A percentile compares a stretch with the other conserved stretches of the same genome.
phyloP scores from a whole-genome alignment of 2,329 filamentous ascomycete genomes.

The Verticillium isaacii region DNA sequence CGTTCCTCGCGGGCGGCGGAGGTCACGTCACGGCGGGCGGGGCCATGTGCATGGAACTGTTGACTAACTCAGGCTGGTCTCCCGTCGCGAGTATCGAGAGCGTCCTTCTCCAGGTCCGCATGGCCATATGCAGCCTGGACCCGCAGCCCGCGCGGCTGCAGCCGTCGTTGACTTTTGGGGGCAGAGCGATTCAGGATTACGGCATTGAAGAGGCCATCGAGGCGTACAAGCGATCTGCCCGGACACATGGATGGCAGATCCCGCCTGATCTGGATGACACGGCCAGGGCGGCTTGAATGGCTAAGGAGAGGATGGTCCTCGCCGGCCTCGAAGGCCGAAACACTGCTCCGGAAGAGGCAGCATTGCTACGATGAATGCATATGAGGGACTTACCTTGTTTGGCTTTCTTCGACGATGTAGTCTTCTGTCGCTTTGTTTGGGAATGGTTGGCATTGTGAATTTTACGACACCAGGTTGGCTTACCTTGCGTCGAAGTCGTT shows the following conservation, averaged over 20 bases:
- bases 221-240: conserved; percentile 55
- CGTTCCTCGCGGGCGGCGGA: conserved; percentile 68
- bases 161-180: background rate
- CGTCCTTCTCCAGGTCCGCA: conserved; percentile 73
- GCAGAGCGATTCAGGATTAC: conserved; percentile 46
- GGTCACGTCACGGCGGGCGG: conserved; percentile 83
- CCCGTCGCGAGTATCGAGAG: conserved; percentile 70
- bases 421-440: too few relatives aligned
- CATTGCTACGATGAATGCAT: too few relatives aligned
- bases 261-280: conserved; percentile 56
- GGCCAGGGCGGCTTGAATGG: background rate
- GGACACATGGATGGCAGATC: conserved; percentile 66
- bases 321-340: too few relatives aligned
- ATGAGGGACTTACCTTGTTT: too few relatives aligned
- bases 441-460: too few relatives aligned
- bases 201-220: conserved; percentile 64
- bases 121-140: conserved; percentile 67
- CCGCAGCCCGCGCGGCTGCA: conserved; percentile 68
- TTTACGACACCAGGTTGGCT: too few relatives aligned
- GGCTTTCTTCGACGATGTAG: too few relatives aligned
- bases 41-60: conserved; percentile 76
- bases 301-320: too few relatives aligned
- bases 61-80: conserved; percentile 81
- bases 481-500: too few relatives aligned
- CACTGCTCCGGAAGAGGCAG: too few relatives aligned